phyloP scores from a whole-genome alignment of 2,329 filamentous ascomycete species.

The Exophiala mesophila region DNA sequence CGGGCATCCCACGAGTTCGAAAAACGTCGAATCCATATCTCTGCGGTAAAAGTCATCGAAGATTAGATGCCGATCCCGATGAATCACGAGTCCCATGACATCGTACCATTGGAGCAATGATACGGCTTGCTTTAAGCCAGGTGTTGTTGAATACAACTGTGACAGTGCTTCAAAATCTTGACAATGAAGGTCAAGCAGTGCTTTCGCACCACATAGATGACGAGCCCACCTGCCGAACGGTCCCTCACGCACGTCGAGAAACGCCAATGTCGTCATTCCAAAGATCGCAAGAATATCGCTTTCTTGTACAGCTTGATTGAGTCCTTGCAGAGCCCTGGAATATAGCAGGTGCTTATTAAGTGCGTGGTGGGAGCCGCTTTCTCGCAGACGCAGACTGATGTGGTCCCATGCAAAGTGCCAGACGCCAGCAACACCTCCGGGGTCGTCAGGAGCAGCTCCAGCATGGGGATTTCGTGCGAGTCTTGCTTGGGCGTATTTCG shows the following conservation, averaged over 20 bases:
- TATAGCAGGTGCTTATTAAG: constrained; percentile 30
- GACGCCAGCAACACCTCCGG: constrained; percentile 15
- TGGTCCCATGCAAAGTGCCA: constrained; percentile 27
- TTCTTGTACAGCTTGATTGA: constrained; percentile 37
- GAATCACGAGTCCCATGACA: constrained; percentile 2
- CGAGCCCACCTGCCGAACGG: constrained; percentile 33
- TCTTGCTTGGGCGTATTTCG: constrained; percentile 4
- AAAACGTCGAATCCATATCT: constrained; percentile 4
- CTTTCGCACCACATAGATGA: constrained; percentile 6
- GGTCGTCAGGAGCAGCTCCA: neutral
- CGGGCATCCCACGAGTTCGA: constrained; percentile 5
- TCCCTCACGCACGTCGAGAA: constrained; percentile 42
- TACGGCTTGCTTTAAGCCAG: constrained; percentile 4
- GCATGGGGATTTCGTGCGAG: neutral
- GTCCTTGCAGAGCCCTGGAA: constrained; percentile 31
- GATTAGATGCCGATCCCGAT: constrained; percentile 5
- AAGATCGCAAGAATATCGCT: constrained; percentile 41
- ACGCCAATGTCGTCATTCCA: constrained; percentile 42
- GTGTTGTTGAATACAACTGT: neutral
- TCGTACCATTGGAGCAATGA: constrained; percentile 4
- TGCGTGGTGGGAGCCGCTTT: constrained; percentile 21
- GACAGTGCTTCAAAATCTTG: neutral
- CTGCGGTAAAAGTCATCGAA: constrained; percentile 8
- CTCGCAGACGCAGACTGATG: constrained; percentile 17
- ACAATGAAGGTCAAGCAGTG: constrained; percentile 7